phyloP scores from a whole-genome alignment of 2,329 filamentous ascomycete species.

The Cytospora leucostoma region DNA sequence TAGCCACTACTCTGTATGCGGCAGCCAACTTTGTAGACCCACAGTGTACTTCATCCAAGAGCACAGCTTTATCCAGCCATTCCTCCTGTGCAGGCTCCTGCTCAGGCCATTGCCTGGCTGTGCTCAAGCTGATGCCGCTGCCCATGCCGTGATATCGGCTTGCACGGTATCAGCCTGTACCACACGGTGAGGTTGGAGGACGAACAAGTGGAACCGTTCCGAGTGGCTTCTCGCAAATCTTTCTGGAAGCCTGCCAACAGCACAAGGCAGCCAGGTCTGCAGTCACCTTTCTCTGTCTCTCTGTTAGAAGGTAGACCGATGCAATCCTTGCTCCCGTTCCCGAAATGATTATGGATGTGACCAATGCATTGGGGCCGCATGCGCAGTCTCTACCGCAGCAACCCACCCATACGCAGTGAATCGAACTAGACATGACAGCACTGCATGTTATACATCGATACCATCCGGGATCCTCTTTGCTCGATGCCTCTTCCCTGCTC shows the following conservation, averaged over 20 bases:
- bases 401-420: neutral
- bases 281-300: neutral
- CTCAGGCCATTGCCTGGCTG: neutral
- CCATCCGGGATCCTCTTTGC: neutral
- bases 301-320: neutral
- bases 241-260: conserved; percentile 1
- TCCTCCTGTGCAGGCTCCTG: neutral
- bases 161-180: neutral
- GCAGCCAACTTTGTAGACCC: neutral
- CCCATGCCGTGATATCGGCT: neutral
- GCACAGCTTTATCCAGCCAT: neutral
- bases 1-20: neutral
- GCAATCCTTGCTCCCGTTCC: neutral
- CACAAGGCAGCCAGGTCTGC: neutral
- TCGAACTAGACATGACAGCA: too few relatives aligned
- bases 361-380: neutral
- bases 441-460: neutral
- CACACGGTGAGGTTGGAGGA: neutral
- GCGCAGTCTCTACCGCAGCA: neutral
- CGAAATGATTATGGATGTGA: neutral
- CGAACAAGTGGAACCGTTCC: neutral
- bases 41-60: neutral
- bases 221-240: neutral
- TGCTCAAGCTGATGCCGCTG: conserved; percentile 1
- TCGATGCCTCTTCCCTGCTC: neutral